Evolutionary conservation across 2,329 filamentous ascomycete species (phyloP), one percentile per base, ranked within the genome.

Genomic region (Aspergillus glaucus): DNA sequence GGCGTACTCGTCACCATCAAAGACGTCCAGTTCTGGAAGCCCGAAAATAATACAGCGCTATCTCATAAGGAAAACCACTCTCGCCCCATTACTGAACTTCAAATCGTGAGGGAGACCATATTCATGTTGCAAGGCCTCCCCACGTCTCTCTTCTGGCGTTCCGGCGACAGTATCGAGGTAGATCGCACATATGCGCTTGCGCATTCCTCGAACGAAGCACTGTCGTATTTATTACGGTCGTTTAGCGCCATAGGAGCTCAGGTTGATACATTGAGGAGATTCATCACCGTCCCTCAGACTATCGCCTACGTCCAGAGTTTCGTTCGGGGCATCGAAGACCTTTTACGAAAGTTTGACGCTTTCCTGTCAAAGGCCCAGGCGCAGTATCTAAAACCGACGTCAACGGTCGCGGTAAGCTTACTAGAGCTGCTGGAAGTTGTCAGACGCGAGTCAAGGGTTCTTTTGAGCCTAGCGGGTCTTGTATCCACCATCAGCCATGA

Each of bases 91-190:
- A 80, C 86, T 0, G 91, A 95, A 63, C 73, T 87, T 1, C 83
- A 91, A 54, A 74, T 84, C 9, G 72, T 91, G 22, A 81, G 89
- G 43, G 90, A 97, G 61, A 80, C 82, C 0, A 73, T 96, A 0
- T 92, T 88, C 59, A 94, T 96, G 88, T 77, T 97, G 0, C 80
- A 82, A 47, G 91, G 91, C 0, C 72, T 93, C 3, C 79, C 84
- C 5, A 92, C 87, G 2, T 85, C 82, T 1, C 62, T 95, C 1
- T 95, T 91, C 59, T 55, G 66, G 72, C 56, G 62, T 46, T 28
- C 65, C 17, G 62, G 67, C 32, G 56, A 62, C 32, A 53, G 50
- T 3, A 55, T 72, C n/a, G 60, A 62, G 49, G 55, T 73, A 39
- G 68, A 73, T 44, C 58, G 66, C 21, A 62, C 63, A 47, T 72